Base-by-base conservation (phyloP, 2,329 filamentous ascomycete species). In the Colletotrichum filicis region DNA sequence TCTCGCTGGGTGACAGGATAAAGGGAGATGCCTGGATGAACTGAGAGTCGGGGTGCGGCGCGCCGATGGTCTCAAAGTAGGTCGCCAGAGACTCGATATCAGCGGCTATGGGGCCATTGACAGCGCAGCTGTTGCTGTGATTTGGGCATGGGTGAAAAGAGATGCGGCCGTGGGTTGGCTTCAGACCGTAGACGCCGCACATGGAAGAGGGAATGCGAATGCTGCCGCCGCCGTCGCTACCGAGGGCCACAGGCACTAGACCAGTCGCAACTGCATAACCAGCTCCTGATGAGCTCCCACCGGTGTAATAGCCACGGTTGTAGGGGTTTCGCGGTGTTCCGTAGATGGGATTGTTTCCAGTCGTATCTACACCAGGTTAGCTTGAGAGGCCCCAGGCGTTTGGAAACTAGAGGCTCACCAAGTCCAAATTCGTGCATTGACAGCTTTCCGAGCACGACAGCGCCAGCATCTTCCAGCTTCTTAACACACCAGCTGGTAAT, bases 321-420 rank as follows among this genome's bases (percentile, higher is more conserved):
- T 94, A 91, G 0, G 94, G 94, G 77, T 97, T 97, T 16, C 87
- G 86, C 0, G 94, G 94, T 0, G 94, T 96, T 58, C 93, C 93
- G 76, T 89, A 88, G 67, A 87, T 89, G 4, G 91, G 90, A 76
- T 95, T 95, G 82, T 93, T 94, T 78, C 94, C 94, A 2, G 92
- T 93, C 0, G 92, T 94, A 77, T 94, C 92, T 79, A 68, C 58
- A 8, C n/a, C 32, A 16, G 11, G 67, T 74, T 19, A 74, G 16
- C 24, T 53, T 52, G 11, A 28, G 30, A 1, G 9, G 65, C 11
- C 16, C 3, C 24, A 1, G 26, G 28, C 8, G 6, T 26, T 16
- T 55, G 22, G 32, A 22, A 26, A n/a, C 37, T 9, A 19, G 9
- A 9, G 14, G 79, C 85, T 77, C 82, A 91, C 90, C 92, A 74